phyloP scores from a whole-genome alignment of 2,329 filamentous ascomycete species.

The Phaeosphaeria sp. region DNA sequence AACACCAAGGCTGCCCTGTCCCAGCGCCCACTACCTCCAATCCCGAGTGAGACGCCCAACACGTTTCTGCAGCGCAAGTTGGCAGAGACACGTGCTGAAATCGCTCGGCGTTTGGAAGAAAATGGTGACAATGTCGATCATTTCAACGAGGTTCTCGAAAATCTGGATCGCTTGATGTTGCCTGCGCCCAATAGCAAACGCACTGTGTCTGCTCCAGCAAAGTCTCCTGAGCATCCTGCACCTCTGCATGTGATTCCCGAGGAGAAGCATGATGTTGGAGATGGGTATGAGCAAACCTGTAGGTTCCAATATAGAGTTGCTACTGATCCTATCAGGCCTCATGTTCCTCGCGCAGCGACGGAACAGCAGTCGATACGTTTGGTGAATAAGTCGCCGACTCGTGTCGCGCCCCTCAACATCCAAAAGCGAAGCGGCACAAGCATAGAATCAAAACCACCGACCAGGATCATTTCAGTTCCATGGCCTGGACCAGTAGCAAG shows the following conservation, averaged over 20 bases:
- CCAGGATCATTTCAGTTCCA: conserved; percentile 18
- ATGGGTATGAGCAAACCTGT: conserved; percentile 34
- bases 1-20: conserved; percentile 37
- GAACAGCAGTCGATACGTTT: conserved; percentile 61
- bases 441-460: conserved; percentile 26
- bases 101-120: conserved; percentile 60
- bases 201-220: conserved; percentile 53
- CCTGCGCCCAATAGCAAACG: conserved; percentile 51
- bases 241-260: conserved; percentile 61
- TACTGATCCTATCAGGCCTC: conserved; percentile 50
- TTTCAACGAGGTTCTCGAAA: conserved; percentile 65
- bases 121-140: conserved; percentile 56
- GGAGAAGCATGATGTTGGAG: conserved; percentile 50
- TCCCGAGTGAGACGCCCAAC: conserved; percentile 57
- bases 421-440: conserved; percentile 55
- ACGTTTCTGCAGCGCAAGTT: conserved; percentile 62
- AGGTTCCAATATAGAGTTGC: conserved; percentile 47
- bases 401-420: conserved; percentile 62
- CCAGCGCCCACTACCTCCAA: conserved; percentile 53
- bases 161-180: conserved; percentile 64
- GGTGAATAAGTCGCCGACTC: conserved; percentile 60
- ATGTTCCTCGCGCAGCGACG: conserved; percentile 32
- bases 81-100: conserved; percentile 63
- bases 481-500: conserved; percentile 21
- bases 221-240: conserved; percentile 35